Base-by-base conservation (phyloP, 2,329 filamentous ascomycete species). In the Pseudocercospora macadamiae region DNA sequence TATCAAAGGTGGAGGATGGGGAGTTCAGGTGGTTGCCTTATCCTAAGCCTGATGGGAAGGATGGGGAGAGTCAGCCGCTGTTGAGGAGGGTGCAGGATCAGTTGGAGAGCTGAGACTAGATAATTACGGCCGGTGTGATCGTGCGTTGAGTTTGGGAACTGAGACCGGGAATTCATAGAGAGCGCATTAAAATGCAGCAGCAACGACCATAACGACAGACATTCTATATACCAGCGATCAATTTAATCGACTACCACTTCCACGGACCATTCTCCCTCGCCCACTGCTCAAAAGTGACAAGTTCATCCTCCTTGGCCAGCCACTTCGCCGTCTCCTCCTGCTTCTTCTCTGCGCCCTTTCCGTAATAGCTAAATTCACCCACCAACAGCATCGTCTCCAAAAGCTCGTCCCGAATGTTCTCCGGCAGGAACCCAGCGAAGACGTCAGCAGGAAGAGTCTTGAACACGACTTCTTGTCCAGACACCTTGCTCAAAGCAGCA, bases 1-100 rank as follows among this genome's bases (percentile, higher is more conserved):
- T 87, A 1, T 68, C 66, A 21, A 81, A 79, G 60, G 80, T 87
- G 5, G 74, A 77, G 34, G 77, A 77, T 0, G 84, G 84, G 2
- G 80, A 79, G 62, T 87, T 72, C 64, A 73, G 68, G 51, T 75
- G 72, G 55, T 71, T 81, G 74, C 74, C 75, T 25, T 80, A 79
- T 62, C 66, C 68, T 3, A 73, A 70, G 59, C 69, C 74, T 23
- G 70, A 70, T 61, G 69, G 73, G 2, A 71, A 70, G 26, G 75
- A 79, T 59, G 77, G 74, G 9, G 79, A 81, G 66, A 72, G 74
- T 44, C 74, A 77, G 65, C 79, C 79, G n/a, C 64, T 81, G 64
- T 62, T 81, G 61, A 67, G 66, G 53, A 73, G 79, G 53, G 63
- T 81, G 14, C 71, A 71, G 59, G 79, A 81, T 65, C 79, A 81